These are phyloP conservation scores for Cercospora sp. DNA, from an alignment of 2,329 filamentous ascomycete genomes.

Conservation along the genomic window DNA sequence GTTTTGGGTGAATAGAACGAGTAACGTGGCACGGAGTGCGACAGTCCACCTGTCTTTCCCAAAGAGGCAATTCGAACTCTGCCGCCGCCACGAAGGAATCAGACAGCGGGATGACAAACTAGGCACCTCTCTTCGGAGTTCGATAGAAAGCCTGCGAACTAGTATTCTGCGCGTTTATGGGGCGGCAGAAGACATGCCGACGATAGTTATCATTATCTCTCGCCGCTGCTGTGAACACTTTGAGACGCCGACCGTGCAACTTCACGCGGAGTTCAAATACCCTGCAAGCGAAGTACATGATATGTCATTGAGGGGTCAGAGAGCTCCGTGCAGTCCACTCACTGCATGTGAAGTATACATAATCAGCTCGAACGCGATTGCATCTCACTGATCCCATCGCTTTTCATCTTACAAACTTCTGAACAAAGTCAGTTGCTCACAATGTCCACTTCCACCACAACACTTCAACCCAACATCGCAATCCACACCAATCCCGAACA, in stretches of 20 bases:
- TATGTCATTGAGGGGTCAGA: conserved; percentile 6
- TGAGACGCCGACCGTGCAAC: background rate
- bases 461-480: conserved; percentile 31
- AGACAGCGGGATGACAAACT: background rate
- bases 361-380: background rate
- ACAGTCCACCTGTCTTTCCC: conserved; percentile 1
- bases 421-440: background rate
- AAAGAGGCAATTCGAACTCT: background rate
- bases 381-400: background rate
- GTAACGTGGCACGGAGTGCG: background rate
- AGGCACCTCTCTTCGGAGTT: background rate
- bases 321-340: background rate
- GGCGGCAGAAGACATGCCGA: background rate
- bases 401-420: background rate
- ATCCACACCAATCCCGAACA: conserved; percentile 39
- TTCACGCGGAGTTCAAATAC: background rate
- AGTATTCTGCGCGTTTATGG: background rate
- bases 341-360: background rate
- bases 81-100: background rate
- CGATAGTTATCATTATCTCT: background rate
- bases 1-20: background rate
- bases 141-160: background rate
- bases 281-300: background rate
- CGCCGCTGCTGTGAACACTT: background rate
- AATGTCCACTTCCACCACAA: background rate